Base-by-base conservation (phyloP, 805 yeast genomes). In the Metschnikowia dekortorum region DNA sequence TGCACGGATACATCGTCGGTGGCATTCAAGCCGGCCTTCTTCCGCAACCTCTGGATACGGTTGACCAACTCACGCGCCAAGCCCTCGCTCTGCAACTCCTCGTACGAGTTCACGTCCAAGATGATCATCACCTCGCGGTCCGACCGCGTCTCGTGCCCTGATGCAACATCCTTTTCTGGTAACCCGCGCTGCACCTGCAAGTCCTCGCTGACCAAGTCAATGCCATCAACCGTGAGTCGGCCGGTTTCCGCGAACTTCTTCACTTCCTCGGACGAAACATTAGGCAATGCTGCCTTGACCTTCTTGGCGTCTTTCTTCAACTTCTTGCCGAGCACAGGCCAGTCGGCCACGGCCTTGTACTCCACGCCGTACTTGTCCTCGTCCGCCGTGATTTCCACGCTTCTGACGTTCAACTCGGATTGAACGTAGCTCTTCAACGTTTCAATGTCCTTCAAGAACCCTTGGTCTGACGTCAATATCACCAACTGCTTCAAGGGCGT, bases 251-350 rank as follows among this genome's bases (percentile, higher is more conserved):
- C 76, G 65, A 84, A 94, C 32, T 72, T 66, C 70, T 87, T 88
- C 46, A 94, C 97, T 51, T 89, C 91, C 13, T 77, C 87, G 9
- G 97, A 86, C 18, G 92, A 73, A 46, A 94, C 80, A 8, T 64
- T 65, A 56, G 97, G 98, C 60, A 94, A 79, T 14, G 95, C 98
- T 64, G 85, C 96, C 79, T 92, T 95, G 53, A 94, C 99, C 69
- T 82, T 85, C 74, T 87, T 89, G 54, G 88, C 95, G 62, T 91
- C 98, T 67, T 85, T 84, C 83, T 90, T 92, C 71, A 94, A 81
- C 73, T 94, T 94, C 80, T 92, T 94, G 74, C 99, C 99, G 60
- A 94, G 80, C 18, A 90, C 89, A 51, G 98, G 96, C 99, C 99
- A 94, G 75, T 94, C 99, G 44, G 99, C 99, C 69, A 88, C 95